phyloP scores from a whole-genome alignment of 2,329 filamentous ascomycete genomes.

The Alternaria ventricosa region DNA sequence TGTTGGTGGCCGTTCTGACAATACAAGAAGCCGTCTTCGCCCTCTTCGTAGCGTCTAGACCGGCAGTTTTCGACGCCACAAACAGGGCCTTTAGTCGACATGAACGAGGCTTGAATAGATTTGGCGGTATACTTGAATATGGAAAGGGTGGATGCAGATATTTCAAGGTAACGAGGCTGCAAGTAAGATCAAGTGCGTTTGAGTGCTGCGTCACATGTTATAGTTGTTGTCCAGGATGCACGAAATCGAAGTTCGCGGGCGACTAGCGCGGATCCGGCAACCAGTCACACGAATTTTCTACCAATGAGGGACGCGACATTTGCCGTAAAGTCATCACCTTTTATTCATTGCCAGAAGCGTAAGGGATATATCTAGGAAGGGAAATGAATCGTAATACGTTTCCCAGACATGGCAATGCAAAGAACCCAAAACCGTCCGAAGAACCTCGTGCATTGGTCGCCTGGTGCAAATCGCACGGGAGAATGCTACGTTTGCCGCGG shows the following conservation, averaged over 20 bases:
- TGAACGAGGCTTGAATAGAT: not conserved
- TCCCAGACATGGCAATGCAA: constrained; percentile 49
- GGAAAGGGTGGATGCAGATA: not conserved
- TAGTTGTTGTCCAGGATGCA: not conserved
- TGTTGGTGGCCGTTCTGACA: constrained; percentile 80
- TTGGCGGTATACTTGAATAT: not conserved
- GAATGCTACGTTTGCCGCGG: constrained; percentile 39
- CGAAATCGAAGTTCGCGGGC: constrained; percentile 16
- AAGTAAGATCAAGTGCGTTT: not conserved
- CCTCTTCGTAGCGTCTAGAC: constrained; percentile 69
- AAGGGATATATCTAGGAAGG: constrained; percentile 44
- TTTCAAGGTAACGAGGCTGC: not conserved
- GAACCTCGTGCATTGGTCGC: constrained; percentile 44
- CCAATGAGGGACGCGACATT: constrained; percentile 27
- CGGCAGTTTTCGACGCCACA: constrained; percentile 71
- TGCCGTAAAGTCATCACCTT: constrained; percentile 45
- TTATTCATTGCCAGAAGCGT: constrained; percentile 47
- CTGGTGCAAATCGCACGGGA: constrained; percentile 41
- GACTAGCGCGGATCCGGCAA: constrained; percentile 34
- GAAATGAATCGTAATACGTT: constrained; percentile 45
- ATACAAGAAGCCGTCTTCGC: constrained; percentile 77
- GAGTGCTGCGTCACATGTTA: not conserved
- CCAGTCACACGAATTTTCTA: constrained; percentile 25
- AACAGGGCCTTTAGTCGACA: constrained; percentile 34
- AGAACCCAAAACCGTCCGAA: constrained; percentile 46